phyloP scores from a whole-genome alignment of 2,329 filamentous ascomycete genomes.

The Alternaria brassicae region DNA sequence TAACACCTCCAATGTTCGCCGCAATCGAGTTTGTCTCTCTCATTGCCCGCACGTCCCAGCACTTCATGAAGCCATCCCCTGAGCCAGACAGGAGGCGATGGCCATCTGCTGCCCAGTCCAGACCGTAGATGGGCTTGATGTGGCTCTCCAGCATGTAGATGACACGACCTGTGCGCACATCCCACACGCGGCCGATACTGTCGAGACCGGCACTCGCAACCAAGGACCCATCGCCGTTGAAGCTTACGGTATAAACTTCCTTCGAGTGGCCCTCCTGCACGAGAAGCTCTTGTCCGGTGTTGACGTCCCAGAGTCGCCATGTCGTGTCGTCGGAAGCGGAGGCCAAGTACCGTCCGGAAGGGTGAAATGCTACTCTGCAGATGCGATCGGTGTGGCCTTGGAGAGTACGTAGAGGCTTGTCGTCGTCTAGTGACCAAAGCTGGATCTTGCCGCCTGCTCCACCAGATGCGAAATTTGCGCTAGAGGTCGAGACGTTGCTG shows the following conservation, averaged over 20 bases:
- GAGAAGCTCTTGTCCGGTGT: constrained; percentile 81
- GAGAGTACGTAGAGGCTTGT: constrained; percentile 83
- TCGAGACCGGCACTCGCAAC: constrained; percentile 92
- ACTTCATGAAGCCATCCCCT: constrained; percentile 94
- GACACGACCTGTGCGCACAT: constrained; percentile 87
- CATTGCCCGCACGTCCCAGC: constrained; percentile 95
- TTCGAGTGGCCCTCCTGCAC: constrained; percentile 94
- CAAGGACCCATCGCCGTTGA: constrained; percentile 89
- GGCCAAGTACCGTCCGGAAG: constrained; percentile 85
- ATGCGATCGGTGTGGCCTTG: constrained; percentile 86
- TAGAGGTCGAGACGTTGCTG: constrained; percentile 72
- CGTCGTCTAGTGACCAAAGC: constrained; percentile 86
- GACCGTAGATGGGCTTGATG: constrained; percentile 89
- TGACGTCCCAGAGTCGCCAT: constrained; percentile 95
- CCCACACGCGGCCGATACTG: constrained; percentile 95
- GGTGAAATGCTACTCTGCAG: constrained; percentile 92
- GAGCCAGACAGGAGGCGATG: constrained; percentile 92
- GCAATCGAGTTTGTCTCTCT: constrained; percentile 83
- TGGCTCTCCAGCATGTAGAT: constrained; percentile 95
- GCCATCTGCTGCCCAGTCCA: constrained; percentile 92
- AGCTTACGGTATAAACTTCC: constrained; percentile 88
- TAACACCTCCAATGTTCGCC: constrained; percentile 89
- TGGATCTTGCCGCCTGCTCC: constrained; percentile 88
- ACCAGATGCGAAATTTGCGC: constrained; percentile 86
- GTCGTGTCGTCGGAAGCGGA: constrained; percentile 96